Percentiles rank a stretch among this genome's conserved stretches.
Evolutionary conservation across 2,329 filamentous ascomycete species (phyloP).

Genomic region (Colletotrichum paranaense): DNA sequence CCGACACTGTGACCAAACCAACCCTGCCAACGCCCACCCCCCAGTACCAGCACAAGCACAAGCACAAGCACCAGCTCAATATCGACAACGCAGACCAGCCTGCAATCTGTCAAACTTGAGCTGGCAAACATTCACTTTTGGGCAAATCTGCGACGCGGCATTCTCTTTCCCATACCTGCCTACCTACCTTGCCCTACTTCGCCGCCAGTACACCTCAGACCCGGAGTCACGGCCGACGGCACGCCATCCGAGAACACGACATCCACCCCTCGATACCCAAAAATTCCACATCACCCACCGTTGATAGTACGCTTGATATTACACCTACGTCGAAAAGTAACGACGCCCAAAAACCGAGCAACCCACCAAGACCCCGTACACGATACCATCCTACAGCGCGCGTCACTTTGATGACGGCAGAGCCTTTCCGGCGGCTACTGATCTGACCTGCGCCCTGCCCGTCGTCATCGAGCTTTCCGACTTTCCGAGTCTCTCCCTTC

Average conservation of each 20-base stretch:
- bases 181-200: too few species aligned
- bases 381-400: constrained; percentile 1
- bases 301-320: background rate
- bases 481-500: constrained; percentile 3
- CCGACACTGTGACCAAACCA: background rate
- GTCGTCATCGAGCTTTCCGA: constrained; percentile 4
- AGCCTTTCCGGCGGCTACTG: background rate
- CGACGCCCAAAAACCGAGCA: background rate
- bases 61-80: background rate
- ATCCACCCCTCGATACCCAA: background rate
- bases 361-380: constrained; percentile 1
- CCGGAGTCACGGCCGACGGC: constrained; percentile 1
- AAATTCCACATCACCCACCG: constrained; percentile 7
- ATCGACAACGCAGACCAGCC: background rate
- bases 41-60: too few species aligned
- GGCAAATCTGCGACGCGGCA: background rate
- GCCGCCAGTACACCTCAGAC: background rate
- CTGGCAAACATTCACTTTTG: background rate
- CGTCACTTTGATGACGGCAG: constrained; percentile 13
- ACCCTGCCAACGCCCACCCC: constrained; percentile 27
- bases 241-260: background rate
- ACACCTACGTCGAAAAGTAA: background rate
- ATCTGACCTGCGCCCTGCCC: background rate
- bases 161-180: background rate
- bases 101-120: constrained; percentile 9